phyloP scores from a whole-genome alignment of 2,329 filamentous ascomycete genomes.

The Trichoderma atroviride region DNA sequence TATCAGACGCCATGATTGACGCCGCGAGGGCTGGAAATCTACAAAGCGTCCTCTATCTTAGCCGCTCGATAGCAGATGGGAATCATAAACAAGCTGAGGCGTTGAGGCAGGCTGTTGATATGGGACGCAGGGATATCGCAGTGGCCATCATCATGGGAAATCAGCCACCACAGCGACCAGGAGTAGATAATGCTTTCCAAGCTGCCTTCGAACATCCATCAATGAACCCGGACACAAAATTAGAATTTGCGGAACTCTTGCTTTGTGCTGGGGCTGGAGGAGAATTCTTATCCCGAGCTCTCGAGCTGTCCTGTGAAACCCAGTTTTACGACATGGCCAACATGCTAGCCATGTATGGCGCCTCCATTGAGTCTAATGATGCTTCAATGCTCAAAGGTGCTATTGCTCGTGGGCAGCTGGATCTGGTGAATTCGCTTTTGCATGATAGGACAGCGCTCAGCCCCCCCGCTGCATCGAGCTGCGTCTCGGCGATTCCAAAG shows the following conservation, averaged over 20 bases:
- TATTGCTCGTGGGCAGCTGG: conserved; percentile 48
- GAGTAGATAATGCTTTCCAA: conserved; percentile 55
- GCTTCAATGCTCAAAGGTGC: conserved; percentile 53
- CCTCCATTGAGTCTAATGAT: conserved; percentile 58
- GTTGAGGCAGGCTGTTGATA: conserved; percentile 52
- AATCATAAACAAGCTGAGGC: conserved; percentile 56
- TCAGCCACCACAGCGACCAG: conserved; percentile 52
- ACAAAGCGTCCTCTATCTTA: conserved; percentile 54
- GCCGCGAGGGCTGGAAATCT: conserved; percentile 54
- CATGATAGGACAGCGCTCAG: conserved; percentile 48
- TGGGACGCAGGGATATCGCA: conserved; percentile 56
- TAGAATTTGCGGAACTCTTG: conserved; percentile 57
- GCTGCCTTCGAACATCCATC: conserved; percentile 50
- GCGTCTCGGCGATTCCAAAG: conserved; percentile 53
- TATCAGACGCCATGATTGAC: conserved; percentile 56
- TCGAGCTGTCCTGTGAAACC: conserved; percentile 52
- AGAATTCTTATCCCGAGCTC: conserved; percentile 50
- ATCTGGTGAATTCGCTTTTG: conserved; percentile 52
- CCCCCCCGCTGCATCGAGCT: conserved; percentile 52
- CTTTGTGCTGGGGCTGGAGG: conserved; percentile 62
- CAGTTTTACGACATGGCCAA: conserved; percentile 58
- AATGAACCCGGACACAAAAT: conserved; percentile 52
- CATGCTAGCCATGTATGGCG: conserved; percentile 56
- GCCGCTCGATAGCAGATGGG: conserved; percentile 56
- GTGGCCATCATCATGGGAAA: conserved; percentile 58